phyloP scores from a whole-genome alignment of 1,139 yeast genomes.

The Geotrichum histeridarum region DNA sequence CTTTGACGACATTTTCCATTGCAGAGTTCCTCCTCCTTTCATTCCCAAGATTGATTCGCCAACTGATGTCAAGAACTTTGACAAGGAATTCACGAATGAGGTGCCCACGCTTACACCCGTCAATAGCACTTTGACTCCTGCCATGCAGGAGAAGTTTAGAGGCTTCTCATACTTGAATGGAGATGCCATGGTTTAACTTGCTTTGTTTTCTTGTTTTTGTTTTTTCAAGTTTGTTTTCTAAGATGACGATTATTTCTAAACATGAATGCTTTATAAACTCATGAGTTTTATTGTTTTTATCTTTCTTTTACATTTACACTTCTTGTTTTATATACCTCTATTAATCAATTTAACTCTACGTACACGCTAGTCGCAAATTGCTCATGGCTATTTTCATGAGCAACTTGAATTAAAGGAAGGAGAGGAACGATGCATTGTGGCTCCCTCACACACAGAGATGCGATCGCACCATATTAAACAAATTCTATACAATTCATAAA shows the following conservation, averaged over 20 bases:
- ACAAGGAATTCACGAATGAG: slow-evolving; percentile 89
- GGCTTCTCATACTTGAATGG: slow-evolving; percentile 90
- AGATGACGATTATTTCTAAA: too few relatives aligned
- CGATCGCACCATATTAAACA: not conserved
- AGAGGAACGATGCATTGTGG: not conserved
- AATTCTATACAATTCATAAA: not conserved
- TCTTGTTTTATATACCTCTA: too few relatives aligned
- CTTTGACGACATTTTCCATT: slow-evolving; percentile 75
- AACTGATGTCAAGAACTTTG: slow-evolving; percentile 89
- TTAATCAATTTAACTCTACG: too few relatives aligned
- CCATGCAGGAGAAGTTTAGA: slow-evolving; percentile 93
- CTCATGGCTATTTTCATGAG: too few relatives aligned
- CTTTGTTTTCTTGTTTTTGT: too few relatives aligned
- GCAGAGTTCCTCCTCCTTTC: slow-evolving; percentile 63
- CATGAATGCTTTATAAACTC: too few relatives aligned
- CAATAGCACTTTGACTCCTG: slow-evolving; percentile 78
- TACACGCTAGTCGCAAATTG: too few relatives aligned
- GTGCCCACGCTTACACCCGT: slow-evolving; percentile 95
- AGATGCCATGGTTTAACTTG: slow-evolving; percentile 33
- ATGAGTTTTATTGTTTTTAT: too few relatives aligned
- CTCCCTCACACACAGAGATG: too few relatives aligned
- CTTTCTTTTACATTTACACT: too few relatives aligned
- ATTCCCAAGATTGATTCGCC: slow-evolving; percentile 77
- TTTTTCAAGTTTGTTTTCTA: too few relatives aligned
- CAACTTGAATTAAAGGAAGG: not conserved